These are phyloP conservation scores for Phialophora macrospora DNA, from an alignment of 2,329 filamentous ascomycete genomes.

Conservation along the genomic window DNA sequence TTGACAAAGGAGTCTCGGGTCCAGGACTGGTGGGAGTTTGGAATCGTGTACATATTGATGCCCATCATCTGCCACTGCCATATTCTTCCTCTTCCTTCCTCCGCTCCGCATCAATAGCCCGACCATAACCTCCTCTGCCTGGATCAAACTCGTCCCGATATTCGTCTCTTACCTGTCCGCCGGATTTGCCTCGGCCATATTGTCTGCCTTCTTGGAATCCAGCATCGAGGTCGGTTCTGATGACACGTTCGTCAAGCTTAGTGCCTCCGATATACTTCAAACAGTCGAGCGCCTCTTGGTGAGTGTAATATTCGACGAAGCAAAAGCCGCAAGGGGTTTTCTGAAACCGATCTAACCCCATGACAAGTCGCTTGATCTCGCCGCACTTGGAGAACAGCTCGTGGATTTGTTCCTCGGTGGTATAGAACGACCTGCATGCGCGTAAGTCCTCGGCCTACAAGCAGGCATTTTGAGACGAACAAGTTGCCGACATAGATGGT, in stretches of 20 bases:
- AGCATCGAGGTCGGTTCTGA: conserved; percentile 91
- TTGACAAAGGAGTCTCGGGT: neutral
- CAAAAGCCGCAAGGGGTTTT: conserved; percentile 99
- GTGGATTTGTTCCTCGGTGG: conserved; percentile 98
- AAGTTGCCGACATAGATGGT: conserved; percentile 98
- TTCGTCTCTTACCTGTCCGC: conserved; percentile 95
- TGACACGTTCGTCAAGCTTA: conserved; percentile 95
- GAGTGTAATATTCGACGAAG: conserved; percentile 99
- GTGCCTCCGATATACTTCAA: conserved; percentile 99
- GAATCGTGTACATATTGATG: neutral
- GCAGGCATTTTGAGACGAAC: conserved; percentile 56
- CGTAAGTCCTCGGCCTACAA: conserved; percentile 26
- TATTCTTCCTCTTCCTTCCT: conserved; percentile 65
- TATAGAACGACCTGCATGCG: conserved; percentile 80
- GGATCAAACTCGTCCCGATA: conserved; percentile 97
- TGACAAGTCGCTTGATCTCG: conserved; percentile 96
- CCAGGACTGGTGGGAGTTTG: neutral
- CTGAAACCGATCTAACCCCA: conserved; percentile 95
- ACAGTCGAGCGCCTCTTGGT: conserved; percentile 95
- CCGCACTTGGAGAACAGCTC: conserved; percentile 92
- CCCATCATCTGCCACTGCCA: conserved; percentile 51
- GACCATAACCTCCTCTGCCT: conserved; percentile 84
- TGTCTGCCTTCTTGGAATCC: conserved; percentile 95
- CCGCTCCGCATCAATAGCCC: conserved; percentile 71
- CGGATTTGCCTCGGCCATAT: conserved; percentile 93